Evolutionary conservation across 2,329 filamentous ascomycete species (phyloP).

Genomic region (Sporothrix euskadiensis): DNA sequence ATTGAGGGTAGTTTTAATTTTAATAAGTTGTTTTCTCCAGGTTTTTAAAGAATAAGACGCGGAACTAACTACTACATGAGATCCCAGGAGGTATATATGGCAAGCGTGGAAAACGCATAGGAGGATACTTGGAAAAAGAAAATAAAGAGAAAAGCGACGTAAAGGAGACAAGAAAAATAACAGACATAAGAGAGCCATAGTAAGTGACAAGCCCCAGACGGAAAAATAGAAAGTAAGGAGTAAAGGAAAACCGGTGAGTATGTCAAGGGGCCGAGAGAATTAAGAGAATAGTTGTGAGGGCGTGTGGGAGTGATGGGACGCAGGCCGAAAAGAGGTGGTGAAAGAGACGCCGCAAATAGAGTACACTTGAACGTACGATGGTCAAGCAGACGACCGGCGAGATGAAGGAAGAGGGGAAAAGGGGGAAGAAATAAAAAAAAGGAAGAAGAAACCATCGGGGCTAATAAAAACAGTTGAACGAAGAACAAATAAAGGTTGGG

Average conservation of each 20-base stretch:
- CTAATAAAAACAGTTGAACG: slow-evolving; percentile 28
- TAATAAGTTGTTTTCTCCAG: slow-evolving; percentile 6
- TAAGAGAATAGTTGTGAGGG: slow-evolving; percentile 14
- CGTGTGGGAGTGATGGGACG: background rate
- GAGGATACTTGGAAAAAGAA: background rate
- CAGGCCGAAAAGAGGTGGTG: background rate
- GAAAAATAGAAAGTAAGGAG: background rate
- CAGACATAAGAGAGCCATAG: slow-evolving; percentile 24
- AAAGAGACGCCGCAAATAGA: slow-evolving; percentile 2
- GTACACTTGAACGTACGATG: background rate
- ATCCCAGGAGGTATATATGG: slow-evolving; percentile 27
- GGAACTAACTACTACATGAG: slow-evolving; percentile 22
- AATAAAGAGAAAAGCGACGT: background rate
- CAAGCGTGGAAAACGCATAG: background rate
- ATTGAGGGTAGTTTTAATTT: background rate
- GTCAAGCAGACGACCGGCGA: background rate
- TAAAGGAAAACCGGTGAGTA: slow-evolving; percentile 1
- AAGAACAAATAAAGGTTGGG: slow-evolving; percentile 3
- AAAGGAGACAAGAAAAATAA: background rate
- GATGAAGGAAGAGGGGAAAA: background rate
- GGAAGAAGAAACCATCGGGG: background rate
- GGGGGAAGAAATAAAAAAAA: background rate
- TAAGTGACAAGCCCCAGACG: slow-evolving; percentile 20
- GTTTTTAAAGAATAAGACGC: slow-evolving; percentile 3
- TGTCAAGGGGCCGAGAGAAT: slow-evolving; percentile 12